These are phyloP conservation scores for Leccinum variicolor DNA, from an alignment of 768 basidiomycete genomes.

Conservation along the genomic window DNA sequence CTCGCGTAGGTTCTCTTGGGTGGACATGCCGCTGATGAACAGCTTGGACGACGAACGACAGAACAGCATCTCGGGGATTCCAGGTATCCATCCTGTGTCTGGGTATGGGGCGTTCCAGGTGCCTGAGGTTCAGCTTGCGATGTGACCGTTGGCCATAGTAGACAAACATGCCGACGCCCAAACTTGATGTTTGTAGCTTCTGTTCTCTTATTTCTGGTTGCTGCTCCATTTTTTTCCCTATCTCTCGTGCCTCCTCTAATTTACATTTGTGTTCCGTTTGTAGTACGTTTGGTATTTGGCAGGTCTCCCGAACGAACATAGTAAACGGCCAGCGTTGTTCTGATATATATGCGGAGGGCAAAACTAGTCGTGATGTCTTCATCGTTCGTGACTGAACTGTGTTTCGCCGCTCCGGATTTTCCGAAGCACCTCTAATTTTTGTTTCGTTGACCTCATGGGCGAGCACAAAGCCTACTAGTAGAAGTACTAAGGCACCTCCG, in stretches of 20 bases:
- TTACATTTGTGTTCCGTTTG: background rate
- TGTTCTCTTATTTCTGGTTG: background rate
- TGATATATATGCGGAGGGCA: no score
- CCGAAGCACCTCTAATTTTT: no score
- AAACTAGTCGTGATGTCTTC: no score
- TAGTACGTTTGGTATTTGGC: no score
- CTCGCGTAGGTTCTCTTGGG: slow-evolving; percentile 30
- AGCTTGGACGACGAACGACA: slow-evolving; percentile 17
- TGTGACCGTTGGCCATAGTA: slow-evolving; percentile 2
- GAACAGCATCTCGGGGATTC: slow-evolving; percentile 10
- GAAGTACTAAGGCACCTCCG: no score
- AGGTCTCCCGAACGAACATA: no score
- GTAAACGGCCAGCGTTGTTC: no score
- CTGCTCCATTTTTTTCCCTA: background rate
- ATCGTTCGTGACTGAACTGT: no score
- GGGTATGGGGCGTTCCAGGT: slow-evolving; percentile 19
- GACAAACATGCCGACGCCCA: background rate
- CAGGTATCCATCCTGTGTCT: slow-evolving; percentile 17
- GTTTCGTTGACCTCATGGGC: no score
- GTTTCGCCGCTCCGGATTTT: no score
- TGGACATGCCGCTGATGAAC: slow-evolving; percentile 24
- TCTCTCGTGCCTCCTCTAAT: background rate
- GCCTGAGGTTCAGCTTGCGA: slow-evolving; percentile 25
- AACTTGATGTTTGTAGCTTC: background rate
- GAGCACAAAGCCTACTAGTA: no score